Evolutionary conservation across 208 protist genomes (phyloP).

Genomic region (Leishmania amazonensis): DNA sequence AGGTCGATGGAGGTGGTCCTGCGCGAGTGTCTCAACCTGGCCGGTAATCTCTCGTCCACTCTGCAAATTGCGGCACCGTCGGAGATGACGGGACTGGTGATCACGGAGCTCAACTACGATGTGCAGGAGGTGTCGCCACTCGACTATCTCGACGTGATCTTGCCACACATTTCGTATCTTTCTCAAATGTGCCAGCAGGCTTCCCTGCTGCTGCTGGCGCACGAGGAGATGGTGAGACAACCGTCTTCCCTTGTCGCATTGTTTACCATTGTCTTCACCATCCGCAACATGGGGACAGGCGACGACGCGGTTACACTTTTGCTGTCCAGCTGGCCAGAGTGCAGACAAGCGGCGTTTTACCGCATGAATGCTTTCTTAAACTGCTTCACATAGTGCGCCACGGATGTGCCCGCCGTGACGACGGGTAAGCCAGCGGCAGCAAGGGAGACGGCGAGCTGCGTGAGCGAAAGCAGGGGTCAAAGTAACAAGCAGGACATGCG

Average conservation of each 20-base stretch:
- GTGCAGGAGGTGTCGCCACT: slow-evolving; percentile 39
- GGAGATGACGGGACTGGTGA: slow-evolving; percentile 24
- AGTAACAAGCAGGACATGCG: neutral
- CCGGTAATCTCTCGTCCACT: slow-evolving; percentile 27
- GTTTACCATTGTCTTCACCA: slow-evolving; percentile 27
- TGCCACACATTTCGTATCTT: slow-evolving; percentile 27
- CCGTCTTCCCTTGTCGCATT: slow-evolving; percentile 29
- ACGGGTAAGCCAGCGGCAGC: neutral
- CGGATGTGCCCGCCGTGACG: neutral
- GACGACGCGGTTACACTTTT: slow-evolving; percentile 4
- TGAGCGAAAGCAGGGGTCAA: neutral
- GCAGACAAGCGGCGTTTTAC: slow-evolving; percentile 8
- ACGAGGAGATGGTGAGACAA: slow-evolving; percentile 27
- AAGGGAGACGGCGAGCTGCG: too few species aligned
- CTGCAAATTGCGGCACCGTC: slow-evolving; percentile 22
- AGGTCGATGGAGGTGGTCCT: slow-evolving; percentile 27
- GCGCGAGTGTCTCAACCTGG: slow-evolving; percentile 30
- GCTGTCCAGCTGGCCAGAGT: slow-evolving; percentile 17
- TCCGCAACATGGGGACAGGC: slow-evolving; percentile 23
- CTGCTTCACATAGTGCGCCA: slow-evolving; percentile 17
- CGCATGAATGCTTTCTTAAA: slow-evolving; percentile 36
- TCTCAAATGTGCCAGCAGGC: slow-evolving; percentile 42
- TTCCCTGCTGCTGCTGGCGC: slow-evolving; percentile 28
- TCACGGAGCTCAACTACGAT: slow-evolving; percentile 29
- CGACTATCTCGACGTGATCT: slow-evolving; percentile 28